Conservation (phyloP, 2,329 filamentous ascomycete genomes). For the Neonectria sp. region DNA sequence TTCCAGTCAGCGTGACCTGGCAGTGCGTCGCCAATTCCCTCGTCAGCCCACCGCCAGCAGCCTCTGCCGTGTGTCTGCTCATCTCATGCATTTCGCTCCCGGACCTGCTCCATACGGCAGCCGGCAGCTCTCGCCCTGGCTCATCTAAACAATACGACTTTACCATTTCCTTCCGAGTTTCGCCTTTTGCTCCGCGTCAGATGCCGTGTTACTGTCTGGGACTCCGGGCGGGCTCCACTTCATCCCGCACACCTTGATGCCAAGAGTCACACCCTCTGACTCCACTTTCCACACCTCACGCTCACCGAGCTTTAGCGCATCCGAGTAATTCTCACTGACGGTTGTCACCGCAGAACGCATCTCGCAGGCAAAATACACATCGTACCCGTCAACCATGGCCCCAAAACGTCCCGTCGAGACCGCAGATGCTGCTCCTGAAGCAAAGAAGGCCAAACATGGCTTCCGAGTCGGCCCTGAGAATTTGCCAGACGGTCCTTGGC, state of each 20-base stretch:
- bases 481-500: constrained; percentile 90
- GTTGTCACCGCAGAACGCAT: constrained; percentile 11
- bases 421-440: constrained; percentile 51
- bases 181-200: constrained; percentile 11
- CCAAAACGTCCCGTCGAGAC: constrained; percentile 51
- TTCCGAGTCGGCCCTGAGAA: constrained; percentile 93
- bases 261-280: constrained; percentile 8
- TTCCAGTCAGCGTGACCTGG: constrained; percentile 9
- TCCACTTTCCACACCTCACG: constrained; percentile 20
- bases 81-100: constrained; percentile 9
- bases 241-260: constrained; percentile 3
- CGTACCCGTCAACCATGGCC: constrained; percentile 45
- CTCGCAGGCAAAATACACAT: constrained; percentile 22
- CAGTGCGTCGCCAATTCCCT: constrained; percentile 15
- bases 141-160: background rate
- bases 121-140: constrained; percentile 1
- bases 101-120: constrained; percentile 4
- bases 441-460: constrained; percentile 74
- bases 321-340: constrained; percentile 33
- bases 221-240: background rate
- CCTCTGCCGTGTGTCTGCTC: background rate
- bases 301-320: constrained; percentile 18
- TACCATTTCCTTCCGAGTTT: constrained; percentile 18
- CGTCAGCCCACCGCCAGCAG: constrained; percentile 24
- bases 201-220: background rate